Base-by-base conservation (phyloP, 139 green algal species). In the Trebouxia sp. region DNA sequence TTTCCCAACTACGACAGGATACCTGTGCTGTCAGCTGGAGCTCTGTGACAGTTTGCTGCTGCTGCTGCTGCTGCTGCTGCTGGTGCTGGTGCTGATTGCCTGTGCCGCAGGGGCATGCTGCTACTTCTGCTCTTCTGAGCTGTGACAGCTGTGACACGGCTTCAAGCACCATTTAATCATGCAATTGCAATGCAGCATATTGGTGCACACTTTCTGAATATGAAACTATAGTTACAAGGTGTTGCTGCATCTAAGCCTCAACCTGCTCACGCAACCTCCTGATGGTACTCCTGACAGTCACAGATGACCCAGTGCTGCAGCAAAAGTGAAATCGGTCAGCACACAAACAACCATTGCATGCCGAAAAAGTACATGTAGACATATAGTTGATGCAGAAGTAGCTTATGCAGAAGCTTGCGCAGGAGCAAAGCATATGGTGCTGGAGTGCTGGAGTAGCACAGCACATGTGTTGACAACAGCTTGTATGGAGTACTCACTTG, bases 221-320 rank as follows among this genome's bases (percentile, higher is more conserved):
- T n/a, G n/a, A n/a, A n/a, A n/a, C n/a, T n/a, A 41, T n/a, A 35
- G 5, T 55, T 58, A 58, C 69, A 78, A 41, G 24, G 0, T 39
- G 41, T 28, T 0, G 10, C n/a, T n/a, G 41, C 0, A 72, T 56
- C 45, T 92, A 94, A n/a, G 82, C 79, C 93, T 97, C 93, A 32
- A 91, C 89, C 86, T 95, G 88, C 92, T 99, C 97, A 50, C 97
- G 91, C 83, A 99, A 92, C 88, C 97, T 96, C 70, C 97, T 90
- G 87, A 99, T 99, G 74, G 97, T 99, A 35, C 90, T 97, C 39
- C 97, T 91, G 55, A 99, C 95, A 41, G 97, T 99, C 51, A 99
- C 87, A 48, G 95, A 94, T 35, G 92, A 91, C 8, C 92, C 92
- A 43, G 96, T 99, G 91, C 91, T 97, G 94, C 85, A 82, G n/a